Evolutionary conservation across 139 green algal species (phyloP), one percentile per base, ranked within the genome.

Genomic region (Ostreobium quekettii): DNA sequence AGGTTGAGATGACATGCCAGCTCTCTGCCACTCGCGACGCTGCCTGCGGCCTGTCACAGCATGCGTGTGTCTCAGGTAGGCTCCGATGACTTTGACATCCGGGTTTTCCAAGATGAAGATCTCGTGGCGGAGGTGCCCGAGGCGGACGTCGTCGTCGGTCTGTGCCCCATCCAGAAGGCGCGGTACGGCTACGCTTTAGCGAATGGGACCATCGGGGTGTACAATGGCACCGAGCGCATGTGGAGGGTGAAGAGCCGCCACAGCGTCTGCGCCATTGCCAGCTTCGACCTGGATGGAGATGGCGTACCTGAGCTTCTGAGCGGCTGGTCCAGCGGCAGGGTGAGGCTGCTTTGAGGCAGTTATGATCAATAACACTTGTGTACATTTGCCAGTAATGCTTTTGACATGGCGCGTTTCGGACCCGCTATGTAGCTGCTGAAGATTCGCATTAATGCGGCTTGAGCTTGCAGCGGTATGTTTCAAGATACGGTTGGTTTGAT

Each of bases 171-270:
- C n/a, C 61, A 64, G 24, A 30, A 26, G 46, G 8, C 64, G 46
- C 4, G 69, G 0, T 93, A 82, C 64, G 84, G 74, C 0, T 91
- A 91, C 58, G 85, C 79, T n/a, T 79, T 93, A 33, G 77, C 76
- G 39, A 89, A 92, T 66, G 85, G 87, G 33, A 90, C 87, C n/a
- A 74, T 56, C 58, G 75, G 87, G 4, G 67, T 80, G 33, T 80
- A 80, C 53, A 86, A 89, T 65, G 82, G 85, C 36, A 90, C 85
- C 8, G 71, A 46, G 60, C 75, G 87, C 6, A 58, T 80, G 32
- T 93, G 87, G 87, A 80, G 87, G 26, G 83, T 93, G n/a, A 91
- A 91, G 73, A 82, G 73, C 74, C 86, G 85, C 36, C 82, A 87
- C 73, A 79, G 59, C 58, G 74, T 86, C 42, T 77, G 60, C 30